Evolutionary conservation across 169 alveolate genomes (phyloP), one percentile per base, ranked within the genome.

Genomic region (Plasmodium cynomolgi): DNA sequence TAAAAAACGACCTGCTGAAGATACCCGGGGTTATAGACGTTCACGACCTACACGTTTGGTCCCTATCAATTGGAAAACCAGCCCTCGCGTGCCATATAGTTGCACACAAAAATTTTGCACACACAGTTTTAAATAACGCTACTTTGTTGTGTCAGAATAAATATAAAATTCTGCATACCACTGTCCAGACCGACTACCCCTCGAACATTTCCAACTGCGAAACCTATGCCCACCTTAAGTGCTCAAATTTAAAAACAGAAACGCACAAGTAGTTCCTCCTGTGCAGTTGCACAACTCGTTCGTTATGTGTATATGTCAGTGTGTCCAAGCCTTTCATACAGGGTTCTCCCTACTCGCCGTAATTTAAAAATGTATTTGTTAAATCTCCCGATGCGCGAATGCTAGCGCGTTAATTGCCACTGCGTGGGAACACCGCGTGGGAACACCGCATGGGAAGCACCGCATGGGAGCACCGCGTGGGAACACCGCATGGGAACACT

Each of bases 1-100:
- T 99, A 41, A 96, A 96, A 84, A 96, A 97, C 62, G 98, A 97
- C 79, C 84, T 98, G 81, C 81, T 91, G 79, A 93, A 93, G 3
- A 94, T 99, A 41, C 96, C 97, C 41, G 98, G 98, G 20, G 99
- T 99, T 44, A 91, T 90, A 37, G 99, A 98, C 73, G 97, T 99
- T 47, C 99, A 99, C 93, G 99, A 98, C 92, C 96, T 99, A 71
- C 99, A 99, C 96, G 98, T 98, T n/a, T 99, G 99, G 99, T 97
- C 99, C 33, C 94, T 99, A 20, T 96, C 98, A 29, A 96, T 97
- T 44, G 99, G 99, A 17, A 97, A 97, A 83, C 98, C 98, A 17
- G 97, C 99, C 29, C 92, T 99, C 82, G 97, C 98, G 79, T 97
- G 98, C 44, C 99, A 99, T 93, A 96, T 99, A n/a, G 97, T 96